Conservation (phyloP, 2,329 filamentous ascomycete genomes). For the Polychaeton citri region DNA sequence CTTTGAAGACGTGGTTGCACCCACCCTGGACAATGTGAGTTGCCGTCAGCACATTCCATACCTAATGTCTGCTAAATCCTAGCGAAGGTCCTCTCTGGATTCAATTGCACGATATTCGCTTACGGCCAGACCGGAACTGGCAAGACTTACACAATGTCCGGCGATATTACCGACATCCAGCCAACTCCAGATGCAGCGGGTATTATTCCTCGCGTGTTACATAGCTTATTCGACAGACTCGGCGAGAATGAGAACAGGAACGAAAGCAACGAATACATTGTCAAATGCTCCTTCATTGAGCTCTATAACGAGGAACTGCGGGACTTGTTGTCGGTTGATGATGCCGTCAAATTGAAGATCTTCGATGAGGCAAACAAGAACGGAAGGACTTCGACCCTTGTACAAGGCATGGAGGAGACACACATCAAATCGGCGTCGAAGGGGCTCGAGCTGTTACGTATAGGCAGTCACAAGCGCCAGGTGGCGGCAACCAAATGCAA, state of each 20-base stretch:
- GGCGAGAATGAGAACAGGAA: conserved; percentile 31
- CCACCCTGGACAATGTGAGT: conserved; percentile 80
- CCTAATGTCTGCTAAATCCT: conserved; percentile 1
- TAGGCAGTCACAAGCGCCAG: conserved; percentile 84
- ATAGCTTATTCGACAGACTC: conserved; percentile 75
- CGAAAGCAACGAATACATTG: conserved; percentile 65
- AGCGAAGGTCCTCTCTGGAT: conserved; percentile 72
- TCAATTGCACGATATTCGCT: conserved; percentile 97
- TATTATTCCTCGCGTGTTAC: conserved; percentile 84
- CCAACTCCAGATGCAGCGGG: conserved; percentile 83
- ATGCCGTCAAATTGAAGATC: conserved; percentile 80
- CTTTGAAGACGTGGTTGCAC: conserved; percentile 88
- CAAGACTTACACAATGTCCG: conserved; percentile 99
- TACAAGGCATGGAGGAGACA: conserved; percentile 95
- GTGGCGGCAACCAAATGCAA: conserved; percentile 99
- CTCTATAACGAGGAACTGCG: conserved; percentile 95
- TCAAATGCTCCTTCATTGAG: conserved; percentile 98
- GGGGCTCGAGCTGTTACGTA: conserved; percentile 77
- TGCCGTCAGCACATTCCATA: conserved; percentile 1
- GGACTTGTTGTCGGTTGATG: conserved; percentile 72
- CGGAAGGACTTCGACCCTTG: conserved; percentile 71
- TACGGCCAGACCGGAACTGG: conserved; percentile 97
- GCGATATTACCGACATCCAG: conserved; percentile 86
- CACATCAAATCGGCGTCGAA: conserved; percentile 76
- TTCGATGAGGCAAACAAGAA: conserved; percentile 82